Base-by-base conservation (phyloP, 208 protist species). In the Acanthamoeba royreba region DNA sequence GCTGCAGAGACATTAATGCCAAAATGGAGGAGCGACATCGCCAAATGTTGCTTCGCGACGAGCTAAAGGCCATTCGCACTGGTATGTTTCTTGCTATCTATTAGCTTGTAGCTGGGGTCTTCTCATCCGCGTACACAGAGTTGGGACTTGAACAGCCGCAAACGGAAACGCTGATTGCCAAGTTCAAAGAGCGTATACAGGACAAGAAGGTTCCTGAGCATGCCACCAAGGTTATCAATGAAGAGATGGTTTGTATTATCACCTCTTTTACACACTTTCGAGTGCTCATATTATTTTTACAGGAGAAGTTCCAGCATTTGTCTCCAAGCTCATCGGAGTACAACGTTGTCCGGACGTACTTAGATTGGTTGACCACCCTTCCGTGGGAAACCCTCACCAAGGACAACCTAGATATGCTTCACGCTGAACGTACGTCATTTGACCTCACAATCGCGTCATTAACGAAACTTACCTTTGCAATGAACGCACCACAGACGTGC, bases 341-440 rank as follows among this genome's bases (percentile, higher is more conserved):
- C 83, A 90, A 90, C 90, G 93, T 98, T 4, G 96, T 97, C 15
- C 94, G 98, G 46, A 98, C 97, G 92, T 98, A 98, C 91, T 93
- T 98, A 13, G 98, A 98, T 63, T 98, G 87, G 87, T 69, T 98
- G 1, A 98, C 97, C 1, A 92, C 11, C 1, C 93, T 98, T 17
- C 98, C 98, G 8, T 98, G 97, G 98, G 96, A 95, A 31, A 25
- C 95, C 2, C 91, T 35, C 49, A 93, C 83, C 2, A 53, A 95
- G 28, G 97, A 98, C 77, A 97, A 96, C 55, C 94, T 98, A n/a
- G 87, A 98, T 61, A 72, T 98, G 4, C 13, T n/a, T n/a, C 40
- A 93, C 28, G 95, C 95, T 0, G 45, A 93, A 86, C 46, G 83
- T 90, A 35, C 91, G 94, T 40, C 17, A 7, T 40, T 13, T 43